Evolutionary conservation across 1,139 yeast genomes (phyloP), one percentile per base, ranked within the genome.

Genomic region (Kodamaea sp.): DNA sequence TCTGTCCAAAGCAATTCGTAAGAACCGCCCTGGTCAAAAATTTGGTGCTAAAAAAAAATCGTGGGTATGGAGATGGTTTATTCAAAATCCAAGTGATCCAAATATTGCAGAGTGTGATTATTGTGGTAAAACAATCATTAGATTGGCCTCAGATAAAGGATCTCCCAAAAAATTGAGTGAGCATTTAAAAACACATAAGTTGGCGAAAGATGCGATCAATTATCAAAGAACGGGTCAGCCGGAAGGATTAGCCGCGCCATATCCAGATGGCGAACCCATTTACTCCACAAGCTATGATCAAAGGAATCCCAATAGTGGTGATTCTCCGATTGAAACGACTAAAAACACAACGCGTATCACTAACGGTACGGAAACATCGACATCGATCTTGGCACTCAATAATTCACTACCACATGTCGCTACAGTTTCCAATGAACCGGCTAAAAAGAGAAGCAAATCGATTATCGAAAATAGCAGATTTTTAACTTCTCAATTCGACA

Each of bases 51-150:
- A 74, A 48, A 76, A 76, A 63, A 71, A 70, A 49, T 74, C 78
- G 28, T 77, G 82, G 82, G 81, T 77, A 5, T 78, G 83, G 83
- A 57, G 70, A 26, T 78, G 82, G 81, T 78, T 78, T 48, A 64
- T 64, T 11, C 82, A 78, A 49, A 80, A 77, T 52, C 52, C 58
- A 8, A 51, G 48, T 15, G 73, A 78, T 49, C 67, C 73, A 36
- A 75, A 76, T 44, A 48, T 73, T 15, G 82, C 83, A 2, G 72
- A 71, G 3, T 78, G 83, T 55, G 79, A 75, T 45, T 64, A 55
- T 42, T 78, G 83, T 53, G 74, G 77, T 2, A 74, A 72, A 50
- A 62, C 68, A 9, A 69, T 78, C 32, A 61, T 63, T 24, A 55
- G 83, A 35, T 56, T 76, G 35, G 58, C 73, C 2, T 68, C 77